Base-by-base conservation (phyloP, 192 early-diverging fungal genomes). In the Funneliformis geosporum region DNA sequence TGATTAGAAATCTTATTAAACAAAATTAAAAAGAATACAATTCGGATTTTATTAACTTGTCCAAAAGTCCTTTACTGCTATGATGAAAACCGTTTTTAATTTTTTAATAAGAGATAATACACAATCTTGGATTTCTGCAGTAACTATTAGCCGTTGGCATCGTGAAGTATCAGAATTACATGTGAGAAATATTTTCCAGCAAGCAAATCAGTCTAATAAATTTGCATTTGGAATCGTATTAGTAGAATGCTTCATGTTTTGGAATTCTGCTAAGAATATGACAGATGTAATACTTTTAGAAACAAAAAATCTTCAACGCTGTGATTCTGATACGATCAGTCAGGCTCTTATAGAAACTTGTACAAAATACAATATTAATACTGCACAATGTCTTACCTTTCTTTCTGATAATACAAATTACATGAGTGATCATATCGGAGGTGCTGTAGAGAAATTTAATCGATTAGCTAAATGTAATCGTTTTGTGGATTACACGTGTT, bases 391-490 rank as follows among this genome's bases (percentile, higher is more conserved):
- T 66, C 64, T 66, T 66, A 66, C 25, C 64, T 66, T 66, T 66
- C 64, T 66, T 27, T 66, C 64, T 66, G 64, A 66, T 66, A 66
- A 66, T 66, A 66, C 64, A 11, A 66, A 66, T 66, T 66, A 66
- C 28, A 66, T 66, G 25, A 66, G 64, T 40, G 3, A 23, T 66
- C 25, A 66, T 7, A 38, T 23, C 11, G 0, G 25, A 66, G 64
- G 25, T 23, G 25, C 64, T 66, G 64, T 66, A 66, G 11, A 18
- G 28, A 66, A 66, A 66, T 66, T 66, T 0, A 66, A 66, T 66
- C 8, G 28, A 66, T 66, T 66, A 12, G 25, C 25, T 23, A 12
- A 66, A 66, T 27, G 25, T 66, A 66, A 42, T 66, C 28, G 64
- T 38, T 2, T 66, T 27, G 59, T 38, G 64, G 28, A 66, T 66